Evolutionary conservation across 345 rosid species (phyloP).

Genomic region (Mercurialis annua): DNA sequence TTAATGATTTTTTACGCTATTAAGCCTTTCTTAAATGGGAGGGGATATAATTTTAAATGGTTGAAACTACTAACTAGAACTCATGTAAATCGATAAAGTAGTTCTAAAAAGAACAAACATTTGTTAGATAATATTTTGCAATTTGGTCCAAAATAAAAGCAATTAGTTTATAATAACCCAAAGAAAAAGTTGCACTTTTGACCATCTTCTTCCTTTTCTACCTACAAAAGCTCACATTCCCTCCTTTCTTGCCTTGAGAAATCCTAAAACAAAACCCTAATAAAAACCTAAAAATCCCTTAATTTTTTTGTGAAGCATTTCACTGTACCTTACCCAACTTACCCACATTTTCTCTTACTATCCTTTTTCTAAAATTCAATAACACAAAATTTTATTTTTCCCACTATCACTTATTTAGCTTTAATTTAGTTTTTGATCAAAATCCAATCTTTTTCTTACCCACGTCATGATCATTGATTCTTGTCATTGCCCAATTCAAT

Average conservation of each 20-base stretch:
- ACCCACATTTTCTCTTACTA: not conserved
- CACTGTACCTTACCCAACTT: not conserved
- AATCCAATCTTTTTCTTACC: not conserved
- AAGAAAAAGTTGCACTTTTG: not conserved
- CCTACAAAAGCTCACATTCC: slow-evolving; percentile 14
- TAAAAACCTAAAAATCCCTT: not conserved
- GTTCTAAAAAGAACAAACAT: too few relatives aligned
- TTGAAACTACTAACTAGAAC: too few relatives aligned
- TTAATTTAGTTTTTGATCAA: slow-evolving; percentile 5
- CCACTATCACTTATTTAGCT: slow-evolving; percentile 5
- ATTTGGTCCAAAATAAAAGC: too few relatives aligned
- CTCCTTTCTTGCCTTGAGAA: slow-evolving; percentile 11
- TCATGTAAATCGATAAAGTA: too few relatives aligned
- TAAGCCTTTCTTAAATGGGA: too few relatives aligned
- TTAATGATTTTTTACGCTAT: too few relatives aligned
- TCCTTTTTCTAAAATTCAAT: not conserved
- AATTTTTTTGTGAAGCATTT: not conserved
- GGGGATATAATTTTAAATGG: too few relatives aligned
- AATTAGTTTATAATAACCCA: too few relatives aligned
- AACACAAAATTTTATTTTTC: not conserved
- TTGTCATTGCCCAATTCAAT: slow-evolving; percentile 19
- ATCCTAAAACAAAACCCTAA: slow-evolving; percentile 4
- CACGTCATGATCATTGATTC: not conserved
- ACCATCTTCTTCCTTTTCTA: not conserved
- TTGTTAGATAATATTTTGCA: too few relatives aligned